Evolutionary conservation across 106 monocot species (phyloP).

Genomic region (Posidonia australis): DNA sequence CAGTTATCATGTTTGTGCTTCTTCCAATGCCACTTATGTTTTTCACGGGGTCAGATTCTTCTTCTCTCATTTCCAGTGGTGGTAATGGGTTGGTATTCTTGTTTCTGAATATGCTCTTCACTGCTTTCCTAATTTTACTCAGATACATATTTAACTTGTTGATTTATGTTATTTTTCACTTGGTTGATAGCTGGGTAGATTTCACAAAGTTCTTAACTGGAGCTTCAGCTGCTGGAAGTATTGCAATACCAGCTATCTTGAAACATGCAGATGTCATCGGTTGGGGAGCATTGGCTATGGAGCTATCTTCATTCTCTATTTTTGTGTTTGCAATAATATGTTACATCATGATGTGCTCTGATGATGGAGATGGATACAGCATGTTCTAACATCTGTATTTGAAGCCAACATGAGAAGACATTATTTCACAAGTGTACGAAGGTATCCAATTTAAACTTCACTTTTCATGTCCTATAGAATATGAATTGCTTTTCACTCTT

Average conservation of each 20-base stretch:
- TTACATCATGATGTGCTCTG: conserved; percentile 35
- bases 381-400: conserved; percentile 23
- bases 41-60: conserved; percentile 46
- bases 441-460: neutral
- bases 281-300: conserved; percentile 82
- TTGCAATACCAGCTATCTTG: conserved; percentile 83
- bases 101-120: neutral
- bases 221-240: conserved; percentile 72
- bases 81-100: conserved; percentile 36
- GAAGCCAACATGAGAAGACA: neutral
- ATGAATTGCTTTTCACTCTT: no score
- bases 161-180: neutral
- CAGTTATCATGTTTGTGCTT: conserved; percentile 79
- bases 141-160: neutral
- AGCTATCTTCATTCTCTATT: conserved; percentile 67
- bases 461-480: neutral
- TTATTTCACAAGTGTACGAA: conserved; percentile 1
- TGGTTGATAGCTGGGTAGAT: conserved; percentile 14
- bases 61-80: conserved; percentile 42
- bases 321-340: conserved; percentile 58
- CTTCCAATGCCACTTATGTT: conserved; percentile 89
- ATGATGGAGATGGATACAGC: conserved; percentile 49
- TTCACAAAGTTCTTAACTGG: conserved; percentile 94
- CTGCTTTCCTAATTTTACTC: neutral
- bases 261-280: conserved; percentile 81